Conservation (phyloP, 495 filamentous ascomycete species). For the Paragyromitra xinjiangensis region DNA sequence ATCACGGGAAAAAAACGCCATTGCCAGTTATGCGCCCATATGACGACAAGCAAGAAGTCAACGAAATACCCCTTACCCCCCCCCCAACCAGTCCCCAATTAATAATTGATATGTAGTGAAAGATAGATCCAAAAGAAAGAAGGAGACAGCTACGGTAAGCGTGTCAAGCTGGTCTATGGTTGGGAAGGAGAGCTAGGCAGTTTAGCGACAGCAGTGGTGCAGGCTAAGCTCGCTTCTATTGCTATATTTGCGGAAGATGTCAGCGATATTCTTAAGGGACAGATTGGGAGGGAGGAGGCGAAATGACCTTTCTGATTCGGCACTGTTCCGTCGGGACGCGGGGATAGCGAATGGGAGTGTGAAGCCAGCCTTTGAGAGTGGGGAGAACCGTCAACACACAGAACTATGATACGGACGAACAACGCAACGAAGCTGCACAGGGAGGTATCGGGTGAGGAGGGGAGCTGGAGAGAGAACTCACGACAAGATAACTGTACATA, state of each 20-base stretch:
- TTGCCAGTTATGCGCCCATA: slow-evolving; percentile 29
- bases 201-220: slow-evolving; percentile 45
- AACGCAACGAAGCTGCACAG: background rate
- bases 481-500: slow-evolving; percentile 50
- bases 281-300: background rate
- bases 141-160: background rate
- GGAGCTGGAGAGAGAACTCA: background rate
- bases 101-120: slow-evolving; percentile 14
- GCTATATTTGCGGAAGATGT: slow-evolving; percentile 1
- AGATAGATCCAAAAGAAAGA: slow-evolving; percentile 4
- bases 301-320: slow-evolving; percentile 28
- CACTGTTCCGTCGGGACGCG: slow-evolving; percentile 34
- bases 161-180: slow-evolving; percentile 11
- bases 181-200: background rate
- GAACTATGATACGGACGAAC: background rate
- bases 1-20: slow-evolving; percentile 34
- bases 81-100: slow-evolving; percentile 19
- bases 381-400: slow-evolving; percentile 10
- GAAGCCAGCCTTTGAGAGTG: slow-evolving; percentile 39
- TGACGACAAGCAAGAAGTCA: slow-evolving; percentile 13
- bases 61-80: slow-evolving; percentile 8
- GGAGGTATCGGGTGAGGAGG: background rate
- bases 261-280: background rate
- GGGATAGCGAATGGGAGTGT: slow-evolving; percentile 50
- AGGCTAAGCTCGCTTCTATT: slow-evolving; percentile 36